phyloP scores from a whole-genome alignment of 306 rosid species.

The Corylus americana region DNA sequence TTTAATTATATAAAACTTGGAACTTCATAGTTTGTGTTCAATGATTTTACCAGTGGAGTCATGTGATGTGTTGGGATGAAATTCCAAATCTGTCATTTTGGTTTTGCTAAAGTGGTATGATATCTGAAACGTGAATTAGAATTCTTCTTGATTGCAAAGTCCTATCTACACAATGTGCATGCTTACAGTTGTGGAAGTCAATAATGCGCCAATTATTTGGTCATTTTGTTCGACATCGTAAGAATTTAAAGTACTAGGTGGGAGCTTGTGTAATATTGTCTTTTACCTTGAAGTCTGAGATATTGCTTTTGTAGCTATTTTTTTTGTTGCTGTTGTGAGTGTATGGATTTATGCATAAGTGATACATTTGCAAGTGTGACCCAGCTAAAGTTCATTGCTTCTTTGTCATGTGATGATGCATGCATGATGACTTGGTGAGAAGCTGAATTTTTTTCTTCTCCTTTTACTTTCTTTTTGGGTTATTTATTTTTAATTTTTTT shows the following conservation, averaged over 20 bases:
- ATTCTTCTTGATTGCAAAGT: not conserved
- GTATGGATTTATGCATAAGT: not conserved
- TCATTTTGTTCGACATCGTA: not conserved
- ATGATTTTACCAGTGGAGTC: not conserved
- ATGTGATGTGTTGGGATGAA: not conserved
- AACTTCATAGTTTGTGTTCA: not conserved
- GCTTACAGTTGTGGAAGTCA: not conserved
- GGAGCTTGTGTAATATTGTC: not conserved
- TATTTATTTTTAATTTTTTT: not conserved
- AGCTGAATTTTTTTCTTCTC: not conserved
- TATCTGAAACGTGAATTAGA: not conserved
- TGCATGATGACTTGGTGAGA: not conserved
- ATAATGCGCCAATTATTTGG: not conserved
- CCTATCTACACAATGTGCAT: not conserved
- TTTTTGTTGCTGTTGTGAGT: not conserved
- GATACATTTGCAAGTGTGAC: not conserved
- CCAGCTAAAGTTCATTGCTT: not conserved
- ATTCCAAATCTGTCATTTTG: not conserved
- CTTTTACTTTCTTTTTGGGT: not conserved
- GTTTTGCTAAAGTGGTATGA: not conserved
- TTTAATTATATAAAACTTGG: not conserved
- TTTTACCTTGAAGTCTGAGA: not conserved
- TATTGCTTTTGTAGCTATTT: not conserved
- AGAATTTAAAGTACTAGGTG: not conserved
- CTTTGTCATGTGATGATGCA: not conserved